phyloP scores from a whole-genome alignment of 768 basidiomycete genomes.

The Lentinus tigrinus region DNA sequence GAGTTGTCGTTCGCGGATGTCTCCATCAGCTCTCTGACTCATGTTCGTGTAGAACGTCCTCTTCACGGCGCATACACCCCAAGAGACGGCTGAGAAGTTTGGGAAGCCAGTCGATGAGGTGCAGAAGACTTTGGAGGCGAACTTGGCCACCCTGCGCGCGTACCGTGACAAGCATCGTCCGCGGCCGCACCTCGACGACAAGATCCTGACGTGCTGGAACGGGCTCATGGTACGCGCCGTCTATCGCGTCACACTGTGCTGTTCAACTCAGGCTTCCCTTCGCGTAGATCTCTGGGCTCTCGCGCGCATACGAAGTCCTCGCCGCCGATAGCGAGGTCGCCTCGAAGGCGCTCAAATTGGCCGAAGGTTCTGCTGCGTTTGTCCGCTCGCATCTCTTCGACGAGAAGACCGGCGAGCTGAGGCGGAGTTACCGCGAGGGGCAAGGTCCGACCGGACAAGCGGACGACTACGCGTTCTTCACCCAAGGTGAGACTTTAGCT shows the following conservation, averaged over 20 bases:
- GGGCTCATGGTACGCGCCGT: conserved; percentile 40
- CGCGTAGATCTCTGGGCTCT: conserved; percentile 23
- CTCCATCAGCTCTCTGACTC: neutral
- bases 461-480: conserved; percentile 40
- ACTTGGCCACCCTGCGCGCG: conserved; percentile 25
- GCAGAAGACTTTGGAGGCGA: conserved; percentile 17
- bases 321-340: neutral
- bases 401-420: conserved; percentile 22
- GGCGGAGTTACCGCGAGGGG: conserved; percentile 36
- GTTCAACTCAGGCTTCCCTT: neutral
- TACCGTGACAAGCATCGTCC: conserved; percentile 35
- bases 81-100: conserved; percentile 22
- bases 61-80: conserved; percentile 18
- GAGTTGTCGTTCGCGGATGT: neutral
- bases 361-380: conserved; percentile 20
- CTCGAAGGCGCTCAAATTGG: conserved; percentile 5
- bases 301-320: conserved; percentile 19
- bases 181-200: conserved; percentile 41
- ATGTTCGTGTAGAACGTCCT: conserved; percentile 19
- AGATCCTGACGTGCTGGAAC: conserved; percentile 42
- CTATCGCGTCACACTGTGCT: no score
- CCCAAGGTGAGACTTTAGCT: conserved; percentile 26
- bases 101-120: conserved; percentile 23
- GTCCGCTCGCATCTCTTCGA: conserved; percentile 19
- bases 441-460: conserved; percentile 37